Evolutionary conservation across 2,329 filamentous ascomycete species (phyloP).

Genomic region (Calonectria pteridis): DNA sequence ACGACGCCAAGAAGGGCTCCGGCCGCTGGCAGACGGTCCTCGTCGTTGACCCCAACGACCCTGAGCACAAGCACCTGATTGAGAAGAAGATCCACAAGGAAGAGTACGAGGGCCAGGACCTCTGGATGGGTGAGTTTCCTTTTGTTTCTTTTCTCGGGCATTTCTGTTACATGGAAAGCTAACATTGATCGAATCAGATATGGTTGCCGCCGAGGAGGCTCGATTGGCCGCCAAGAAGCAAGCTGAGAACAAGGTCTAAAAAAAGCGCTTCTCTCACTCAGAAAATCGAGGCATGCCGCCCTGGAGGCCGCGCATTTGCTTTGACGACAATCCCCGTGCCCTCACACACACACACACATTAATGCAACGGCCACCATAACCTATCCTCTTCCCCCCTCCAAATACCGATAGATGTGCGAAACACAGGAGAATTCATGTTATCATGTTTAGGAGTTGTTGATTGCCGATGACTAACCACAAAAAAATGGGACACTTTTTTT

Average conservation of each 20-base stretch:
- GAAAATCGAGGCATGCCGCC: neutral
- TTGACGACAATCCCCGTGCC: neutral
- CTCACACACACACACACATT: neutral
- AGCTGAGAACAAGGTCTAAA: conserved; percentile 41
- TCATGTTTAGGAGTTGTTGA: conserved; percentile 11
- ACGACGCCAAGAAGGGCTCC: conserved; percentile 80
- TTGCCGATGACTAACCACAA: neutral
- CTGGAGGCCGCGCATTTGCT: neutral
- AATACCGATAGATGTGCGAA: neutral
- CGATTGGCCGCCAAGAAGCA: conserved; percentile 59
- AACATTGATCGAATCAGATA: conserved; percentile 65
- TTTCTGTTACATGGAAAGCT: neutral
- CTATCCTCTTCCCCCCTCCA: neutral
- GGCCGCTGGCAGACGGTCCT: conserved; percentile 88
- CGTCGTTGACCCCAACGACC: conserved; percentile 84
- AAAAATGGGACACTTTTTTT: neutral
- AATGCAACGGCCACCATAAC: neutral
- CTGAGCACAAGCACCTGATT: conserved; percentile 83
- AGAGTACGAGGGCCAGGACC: conserved; percentile 87
- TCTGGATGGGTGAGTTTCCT: conserved; percentile 82
- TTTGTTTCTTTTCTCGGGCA: too few species aligned
- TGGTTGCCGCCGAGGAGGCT: conserved; percentile 85
- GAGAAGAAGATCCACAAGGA: conserved; percentile 92
- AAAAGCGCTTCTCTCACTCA: neutral
- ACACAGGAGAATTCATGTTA: neutral